These are phyloP conservation scores for Globisporangium heterothallicum DNA, from an alignment of 352 stramenopile species.

Conservation along the genomic window DNA sequence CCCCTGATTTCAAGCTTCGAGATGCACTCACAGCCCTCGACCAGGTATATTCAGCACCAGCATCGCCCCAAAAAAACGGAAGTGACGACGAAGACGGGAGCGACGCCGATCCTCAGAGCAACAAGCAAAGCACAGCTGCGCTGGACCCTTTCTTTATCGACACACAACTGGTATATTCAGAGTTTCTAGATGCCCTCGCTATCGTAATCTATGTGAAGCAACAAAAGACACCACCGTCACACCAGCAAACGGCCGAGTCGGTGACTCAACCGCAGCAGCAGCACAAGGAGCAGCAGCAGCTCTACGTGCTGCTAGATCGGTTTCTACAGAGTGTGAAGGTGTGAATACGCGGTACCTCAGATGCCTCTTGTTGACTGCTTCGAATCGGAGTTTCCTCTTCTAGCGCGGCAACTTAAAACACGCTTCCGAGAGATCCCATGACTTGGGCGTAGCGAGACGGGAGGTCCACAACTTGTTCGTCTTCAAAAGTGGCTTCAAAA, in stretches of 20 bases:
- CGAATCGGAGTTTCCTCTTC: neutral
- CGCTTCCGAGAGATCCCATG: conserved; percentile 60
- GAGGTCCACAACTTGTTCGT: conserved; percentile 63
- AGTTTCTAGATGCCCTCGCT: conserved; percentile 52
- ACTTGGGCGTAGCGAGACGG: conserved; percentile 63
- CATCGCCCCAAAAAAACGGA: neutral
- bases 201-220: conserved; percentile 46
- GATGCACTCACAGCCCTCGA: conserved; percentile 18
- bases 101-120: neutral
- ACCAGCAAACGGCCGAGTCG: neutral
- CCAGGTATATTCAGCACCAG: conserved; percentile 2
- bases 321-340: conserved; percentile 24
- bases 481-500: conserved; percentile 80
- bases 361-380: neutral
- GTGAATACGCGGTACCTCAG: neutral
- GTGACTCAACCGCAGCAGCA: conserved; percentile 7
- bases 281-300: conserved; percentile 2
- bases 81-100: neutral
- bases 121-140: neutral
- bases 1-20: conserved; percentile 13
- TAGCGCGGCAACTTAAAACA: conserved; percentile 42
- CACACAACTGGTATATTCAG: conserved; percentile 42
- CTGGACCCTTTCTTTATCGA: conserved; percentile 51
- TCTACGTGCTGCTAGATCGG: conserved; percentile 38
- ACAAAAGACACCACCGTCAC: conserved; percentile 5